Percentiles rank a stretch among this genome's conserved stretches.
Conservation (phyloP, 768 basidiomycete genomes). For the Trametes gibbosa region DNA sequence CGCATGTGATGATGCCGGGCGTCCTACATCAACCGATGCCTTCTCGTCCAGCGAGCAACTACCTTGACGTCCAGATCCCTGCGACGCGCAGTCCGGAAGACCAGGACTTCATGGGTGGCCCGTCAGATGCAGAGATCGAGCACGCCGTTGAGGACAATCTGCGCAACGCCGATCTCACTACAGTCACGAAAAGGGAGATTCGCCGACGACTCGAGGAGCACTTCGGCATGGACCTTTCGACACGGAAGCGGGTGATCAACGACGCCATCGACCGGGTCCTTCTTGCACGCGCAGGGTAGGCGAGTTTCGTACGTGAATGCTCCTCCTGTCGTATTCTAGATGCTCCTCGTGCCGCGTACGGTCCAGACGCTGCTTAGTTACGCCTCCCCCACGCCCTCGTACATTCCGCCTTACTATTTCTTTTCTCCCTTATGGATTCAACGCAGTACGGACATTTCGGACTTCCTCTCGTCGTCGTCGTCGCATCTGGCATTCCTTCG, state of each 20-base stretch:
- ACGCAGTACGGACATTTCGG: constrained; percentile 18
- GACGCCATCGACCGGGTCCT: constrained; percentile 72
- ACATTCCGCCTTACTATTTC: constrained; percentile 1
- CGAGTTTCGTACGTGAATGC: not conserved
- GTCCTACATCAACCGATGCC: constrained; percentile 59
- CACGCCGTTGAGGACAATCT: constrained; percentile 71
- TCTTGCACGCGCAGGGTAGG: constrained; percentile 43
- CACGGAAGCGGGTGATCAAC: constrained; percentile 74
- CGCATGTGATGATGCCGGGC: constrained; percentile 20
- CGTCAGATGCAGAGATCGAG: constrained; percentile 72
- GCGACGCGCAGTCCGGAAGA: constrained; percentile 50
- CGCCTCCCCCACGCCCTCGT: constrained; percentile 5
- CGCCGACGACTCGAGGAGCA: constrained; percentile 77
- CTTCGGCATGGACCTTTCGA: constrained; percentile 74
- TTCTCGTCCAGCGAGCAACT: constrained; percentile 72
- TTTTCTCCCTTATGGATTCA: constrained; percentile 9
- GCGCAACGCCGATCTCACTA: constrained; percentile 78
- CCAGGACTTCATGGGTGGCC: constrained; percentile 46
- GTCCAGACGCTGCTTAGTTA: constrained; percentile 4
- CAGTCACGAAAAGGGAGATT: constrained; percentile 90
- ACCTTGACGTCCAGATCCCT: constrained; percentile 71
- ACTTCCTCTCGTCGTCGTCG: constrained; percentile 15
- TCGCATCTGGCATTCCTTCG: constrained; percentile 13
- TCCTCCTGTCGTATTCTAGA: not conserved
- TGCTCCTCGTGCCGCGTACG: not conserved